Evolutionary conservation across 768 basidiomycete species (phyloP), one percentile per base, ranked within the genome.

Genomic region (Suillus alpinus): DNA sequence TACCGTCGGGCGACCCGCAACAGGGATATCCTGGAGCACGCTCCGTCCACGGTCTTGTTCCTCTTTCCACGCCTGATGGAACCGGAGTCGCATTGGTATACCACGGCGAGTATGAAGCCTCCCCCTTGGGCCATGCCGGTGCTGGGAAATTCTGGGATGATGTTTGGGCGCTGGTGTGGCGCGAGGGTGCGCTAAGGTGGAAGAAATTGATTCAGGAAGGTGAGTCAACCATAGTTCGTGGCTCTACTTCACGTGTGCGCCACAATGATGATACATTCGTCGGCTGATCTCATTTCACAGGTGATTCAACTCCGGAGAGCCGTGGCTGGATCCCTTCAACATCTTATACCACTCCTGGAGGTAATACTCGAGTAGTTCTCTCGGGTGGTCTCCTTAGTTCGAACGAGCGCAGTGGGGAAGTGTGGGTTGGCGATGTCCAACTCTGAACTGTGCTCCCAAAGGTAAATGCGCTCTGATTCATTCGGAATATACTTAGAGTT

Each of bases 311-410:
- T 0, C 77, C 79, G 4, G 70, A 73, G 34, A 69, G 75, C 0
- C 68, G 80, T 16, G 81, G 81, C 0, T 83, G 82, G 80, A 79
- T 83, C 64, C 68, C 75, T 1, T 62, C 71, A 0, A 73, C 73
- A 1, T 65, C 60, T 1, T 71, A 71, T 34, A 60, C 65, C 2
- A 69, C 64, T 8, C 61, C 60, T 10, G 60, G 62, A 4, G 70
- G 68, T 4, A 55, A 67, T 59, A 71, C 68, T 0, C 64, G 66
- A 34, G 63, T 76, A 9, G 69, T 79, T 2, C 59, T 81, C 16
- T 69, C 73, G 2, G 81, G 82, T 0, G 80, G 82, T 4, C 60
- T 82, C 34, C 57, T 77, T 60, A 69, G 73, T 23, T 71, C 72
- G 34, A 82, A 81, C 63, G 75, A 77, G 39, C 71, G 81, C 18